phyloP scores from a whole-genome alignment of 2,329 filamentous ascomycete species.

The Aspergillus sp. region DNA sequence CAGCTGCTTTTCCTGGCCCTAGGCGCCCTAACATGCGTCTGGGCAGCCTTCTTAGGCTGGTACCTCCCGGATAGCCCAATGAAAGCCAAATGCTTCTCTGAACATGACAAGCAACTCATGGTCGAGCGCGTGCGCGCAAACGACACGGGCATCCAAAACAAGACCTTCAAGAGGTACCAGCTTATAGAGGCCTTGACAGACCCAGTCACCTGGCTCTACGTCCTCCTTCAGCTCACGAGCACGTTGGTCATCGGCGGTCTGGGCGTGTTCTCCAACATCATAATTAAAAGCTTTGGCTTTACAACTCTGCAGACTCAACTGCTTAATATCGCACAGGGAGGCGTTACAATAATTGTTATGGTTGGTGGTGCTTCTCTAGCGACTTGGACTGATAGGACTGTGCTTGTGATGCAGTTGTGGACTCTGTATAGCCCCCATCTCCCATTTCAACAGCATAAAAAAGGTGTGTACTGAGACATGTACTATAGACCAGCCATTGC shows the following conservation, averaged over 20 bases:
- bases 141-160: constrained; percentile 60
- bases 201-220: constrained; percentile 19
- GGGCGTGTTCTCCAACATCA: constrained; percentile 48
- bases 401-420: constrained; percentile 8
- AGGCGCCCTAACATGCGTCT: constrained; percentile 47
- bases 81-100: constrained; percentile 64
- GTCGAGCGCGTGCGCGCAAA: constrained; percentile 57
- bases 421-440: background rate
- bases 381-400: constrained; percentile 61
- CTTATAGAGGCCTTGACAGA: constrained; percentile 46
- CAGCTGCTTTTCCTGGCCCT: constrained; percentile 65
- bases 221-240: constrained; percentile 16
- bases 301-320: constrained; percentile 64
- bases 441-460: too few species aligned
- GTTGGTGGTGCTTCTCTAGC: constrained; percentile 63
- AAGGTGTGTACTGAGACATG: too few species aligned
- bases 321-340: constrained; percentile 69
- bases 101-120: constrained; percentile 61
- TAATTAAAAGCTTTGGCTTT: constrained; percentile 67
- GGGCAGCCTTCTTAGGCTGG: constrained; percentile 52
- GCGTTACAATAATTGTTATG: constrained; percentile 68
- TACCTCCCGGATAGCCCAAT: constrained; percentile 66
- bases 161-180: constrained; percentile 50
- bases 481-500: constrained; percentile 61
- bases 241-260: constrained; percentile 31